Evolutionary conservation across 371 early-diverging fungal genomes (phyloP), one percentile per base, ranked within the genome.

Genomic region (Mucor sp.): DNA sequence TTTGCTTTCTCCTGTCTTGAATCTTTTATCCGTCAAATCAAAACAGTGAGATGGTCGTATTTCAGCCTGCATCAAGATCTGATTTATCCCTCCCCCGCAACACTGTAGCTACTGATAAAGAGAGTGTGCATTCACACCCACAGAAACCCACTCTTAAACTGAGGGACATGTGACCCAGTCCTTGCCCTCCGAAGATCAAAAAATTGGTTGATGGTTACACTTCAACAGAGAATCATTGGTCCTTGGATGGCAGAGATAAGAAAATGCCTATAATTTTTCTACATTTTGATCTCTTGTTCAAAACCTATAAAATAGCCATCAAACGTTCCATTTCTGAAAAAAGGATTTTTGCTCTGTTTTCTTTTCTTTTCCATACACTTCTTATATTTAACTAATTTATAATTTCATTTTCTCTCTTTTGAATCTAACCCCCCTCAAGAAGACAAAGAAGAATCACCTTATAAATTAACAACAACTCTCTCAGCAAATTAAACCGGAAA

Each of bases 191-290:
- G 27, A 53, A 53, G 53, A 53, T 53, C 53, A 53, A 27, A 44
- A 53, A 53, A 53, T 53, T 53, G 53, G 27, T 14, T 14, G 35
- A 7, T 48, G 21, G 68, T 68, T 63, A 68, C 68, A 68, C 62
- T 35, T 27, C 32, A 47, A 53, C 25, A 47, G 61, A 19, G 37
- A 68, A 62, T 68, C 68, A 68, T 68, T 68, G 68, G 68, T 68
- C 43, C 68, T 62, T 48, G 25, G 44, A 63, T 47, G 39, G 58
- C 68, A 63, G 48, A 68, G 68, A 68, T 68, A 68, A 68, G 68
- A 58, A 58, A 41, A 39, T 62, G 63, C 68, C 63, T 63, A 58
- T 68, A 57, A 60, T 60, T 61, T 47, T 59, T 35, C 43, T 53
- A 27, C 25, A 53, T 23, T 41, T 27, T 53, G 53, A 53, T 53